Evolutionary conservation across 805 yeast genomes (phyloP), one percentile per base, ranked within the genome.

Genomic region (Helenozyma baotianmanensis): DNA sequence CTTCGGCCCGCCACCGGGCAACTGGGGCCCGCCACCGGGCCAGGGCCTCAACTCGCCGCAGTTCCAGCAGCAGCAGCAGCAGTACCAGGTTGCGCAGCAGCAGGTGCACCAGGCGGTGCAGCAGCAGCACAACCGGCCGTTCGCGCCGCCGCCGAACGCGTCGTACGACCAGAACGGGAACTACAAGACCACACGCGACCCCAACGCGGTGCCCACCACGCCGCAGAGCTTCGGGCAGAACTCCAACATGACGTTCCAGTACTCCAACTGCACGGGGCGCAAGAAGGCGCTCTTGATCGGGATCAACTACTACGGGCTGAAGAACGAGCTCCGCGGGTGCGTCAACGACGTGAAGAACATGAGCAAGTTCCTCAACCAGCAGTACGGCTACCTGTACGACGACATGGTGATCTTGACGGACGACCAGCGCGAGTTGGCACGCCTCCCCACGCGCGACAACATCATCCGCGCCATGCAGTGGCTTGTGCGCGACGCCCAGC

Each of bases 391-490:
- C 48, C 42, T 45, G 8, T 60, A 62, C 21, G 75, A 74, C 40
- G 77, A 78, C 51, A 76, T 79, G 47, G 84, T 79, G 10, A 54
- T 74, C 30, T 56, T 79, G 25, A 74, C 81, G 1, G 84, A 78
- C 50, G 82, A 78, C 45, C 46, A 54, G 51, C 21, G 64, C 66
- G 36, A 54, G 51, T 54, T 70, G 64, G 36, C 57, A 65, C 47
- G 64, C 14, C 32, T 78, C 9, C 95, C 95, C 13, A 76, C 85
- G 2, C 64, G 73, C 34, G 76, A 67, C 4, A 85, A 86, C 54
- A 85, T 86, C 54, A 51, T 83, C 14, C 67, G 79, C 26, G 95
- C 88, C 3, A 82, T 83, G 83, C 78, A 72, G 35, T 85, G 95
- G 95, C 69, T 85, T 14, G 89, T 81, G 14, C 64, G 63, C 14